phyloP scores from a whole-genome alignment of 202 grass and related monocot species.

The Elaeis oleifera region DNA sequence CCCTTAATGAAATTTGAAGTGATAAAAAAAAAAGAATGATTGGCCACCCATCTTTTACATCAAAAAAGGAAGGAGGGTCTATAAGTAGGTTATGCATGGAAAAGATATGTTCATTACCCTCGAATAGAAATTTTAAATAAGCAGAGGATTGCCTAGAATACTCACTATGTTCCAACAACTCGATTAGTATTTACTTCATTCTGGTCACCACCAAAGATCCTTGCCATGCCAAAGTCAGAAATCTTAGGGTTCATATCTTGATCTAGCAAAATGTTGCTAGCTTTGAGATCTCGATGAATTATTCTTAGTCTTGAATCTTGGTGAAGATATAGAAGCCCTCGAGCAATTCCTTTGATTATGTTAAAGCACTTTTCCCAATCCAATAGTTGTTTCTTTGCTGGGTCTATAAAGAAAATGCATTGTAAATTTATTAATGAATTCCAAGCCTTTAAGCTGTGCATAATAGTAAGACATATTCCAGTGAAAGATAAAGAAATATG shows the following conservation, averaged over 20 bases:
- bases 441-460: no score
- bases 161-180: slow-evolving; percentile 54
- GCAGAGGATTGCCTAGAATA: not conserved
- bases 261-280: slow-evolving; percentile 55
- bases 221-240: slow-evolving; percentile 61
- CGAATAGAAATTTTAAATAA: no score
- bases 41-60: no score
- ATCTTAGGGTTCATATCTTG: slow-evolving; percentile 45
- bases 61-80: no score
- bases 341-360: slow-evolving; percentile 49
- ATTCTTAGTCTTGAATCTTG: slow-evolving; percentile 67
- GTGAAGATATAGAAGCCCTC: slow-evolving; percentile 76
- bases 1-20: no score
- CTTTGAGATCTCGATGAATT: slow-evolving; percentile 73
- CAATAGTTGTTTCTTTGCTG: slow-evolving; percentile 17
- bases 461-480: no score
- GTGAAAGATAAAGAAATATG: no score
- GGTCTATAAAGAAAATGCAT: slow-evolving; percentile 24
- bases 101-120: not conserved
- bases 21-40: no score
- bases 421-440: no score
- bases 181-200: slow-evolving; percentile 27
- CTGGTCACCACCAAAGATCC: slow-evolving; percentile 25
- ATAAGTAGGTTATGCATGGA: not conserved
- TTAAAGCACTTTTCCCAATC: slow-evolving; percentile 35